Evolutionary conservation across 108 stramenopile genomes (phyloP).

Genomic region (Cyclostephanos tholiformis): DNA sequence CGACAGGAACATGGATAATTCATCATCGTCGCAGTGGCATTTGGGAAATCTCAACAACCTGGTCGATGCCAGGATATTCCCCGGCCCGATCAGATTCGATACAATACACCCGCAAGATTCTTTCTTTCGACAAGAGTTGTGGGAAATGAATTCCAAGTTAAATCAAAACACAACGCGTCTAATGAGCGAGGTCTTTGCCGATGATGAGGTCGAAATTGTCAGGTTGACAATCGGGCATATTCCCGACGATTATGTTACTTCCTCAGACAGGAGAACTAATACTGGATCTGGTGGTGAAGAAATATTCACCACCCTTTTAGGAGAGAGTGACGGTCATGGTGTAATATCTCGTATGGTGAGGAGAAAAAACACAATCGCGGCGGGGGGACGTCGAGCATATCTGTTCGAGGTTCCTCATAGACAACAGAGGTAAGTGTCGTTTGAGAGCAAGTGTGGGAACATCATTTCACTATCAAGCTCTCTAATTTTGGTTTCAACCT

Average conservation of each 20-base stretch:
- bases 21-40: slow-evolving; percentile 18
- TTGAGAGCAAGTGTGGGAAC: background rate
- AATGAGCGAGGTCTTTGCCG: slow-evolving; percentile 33
- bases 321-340: slow-evolving; percentile 39
- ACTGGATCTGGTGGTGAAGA: background rate
- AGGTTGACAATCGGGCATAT: slow-evolving; percentile 39
- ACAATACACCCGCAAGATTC: slow-evolving; percentile 16
- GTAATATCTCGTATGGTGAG: slow-evolving; percentile 44
- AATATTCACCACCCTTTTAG: slow-evolving; percentile 23
- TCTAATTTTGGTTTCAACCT: slow-evolving; percentile 15
- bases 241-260: slow-evolving; percentile 14
- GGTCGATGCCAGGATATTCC: slow-evolving; percentile 57
- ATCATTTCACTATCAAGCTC: background rate
- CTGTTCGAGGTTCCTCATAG: slow-evolving; percentile 47
- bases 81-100: slow-evolving; percentile 53
- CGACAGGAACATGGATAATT: slow-evolving; percentile 3
- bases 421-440: slow-evolving; percentile 1
- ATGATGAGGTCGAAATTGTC: slow-evolving; percentile 39
- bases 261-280: background rate
- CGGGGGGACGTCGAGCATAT: slow-evolving; percentile 21
- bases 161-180: slow-evolving; percentile 1
- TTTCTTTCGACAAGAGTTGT: slow-evolving; percentile 30
- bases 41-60: slow-evolving; percentile 59
- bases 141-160: slow-evolving; percentile 23
- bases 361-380: background rate